Evolutionary conservation across 345 rosid genomes (phyloP).

Genomic region (Salix dunnii): DNA sequence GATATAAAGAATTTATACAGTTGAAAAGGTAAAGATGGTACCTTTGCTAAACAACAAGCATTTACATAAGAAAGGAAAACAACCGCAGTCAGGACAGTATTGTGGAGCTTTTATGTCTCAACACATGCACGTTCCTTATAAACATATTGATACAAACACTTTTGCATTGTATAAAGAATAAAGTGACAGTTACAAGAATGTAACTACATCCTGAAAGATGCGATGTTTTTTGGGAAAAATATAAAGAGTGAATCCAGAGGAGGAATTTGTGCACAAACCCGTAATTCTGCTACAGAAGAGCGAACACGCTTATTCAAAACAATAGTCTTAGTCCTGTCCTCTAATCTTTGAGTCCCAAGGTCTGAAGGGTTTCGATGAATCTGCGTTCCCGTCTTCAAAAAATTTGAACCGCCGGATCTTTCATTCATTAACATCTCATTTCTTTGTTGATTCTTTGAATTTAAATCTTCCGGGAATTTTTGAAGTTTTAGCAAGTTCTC

Average conservation of each 20-base stretch:
- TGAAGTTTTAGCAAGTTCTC: constrained; percentile 37
- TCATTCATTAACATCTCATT: constrained; percentile 38
- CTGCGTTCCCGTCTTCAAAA: constrained; percentile 38
- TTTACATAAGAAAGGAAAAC: neutral
- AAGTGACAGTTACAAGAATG: neutral
- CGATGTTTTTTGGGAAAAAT: neutral
- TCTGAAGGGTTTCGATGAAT: constrained; percentile 43
- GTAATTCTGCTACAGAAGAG: constrained; percentile 44
- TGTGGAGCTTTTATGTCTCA: neutral
- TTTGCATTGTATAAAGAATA: neutral
- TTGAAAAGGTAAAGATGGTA: neutral
- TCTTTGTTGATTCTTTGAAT: constrained; percentile 42
- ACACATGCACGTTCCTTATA: neutral
- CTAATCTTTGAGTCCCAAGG: constrained; percentile 40
- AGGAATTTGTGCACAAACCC: constrained; percentile 37
- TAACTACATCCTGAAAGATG: neutral
- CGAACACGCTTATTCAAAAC: constrained; percentile 49
- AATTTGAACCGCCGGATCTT: constrained; percentile 37
- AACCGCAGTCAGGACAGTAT: neutral
- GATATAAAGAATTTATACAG: neutral
- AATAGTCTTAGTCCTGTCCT: constrained; percentile 49
- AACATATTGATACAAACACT: neutral
- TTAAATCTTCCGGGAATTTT: constrained; percentile 32
- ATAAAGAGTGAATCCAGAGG: neutral
- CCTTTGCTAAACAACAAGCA: neutral